Conservation (phyloP, 2,329 filamentous ascomycete genomes). For the Sclerotinia borealis region DNA sequence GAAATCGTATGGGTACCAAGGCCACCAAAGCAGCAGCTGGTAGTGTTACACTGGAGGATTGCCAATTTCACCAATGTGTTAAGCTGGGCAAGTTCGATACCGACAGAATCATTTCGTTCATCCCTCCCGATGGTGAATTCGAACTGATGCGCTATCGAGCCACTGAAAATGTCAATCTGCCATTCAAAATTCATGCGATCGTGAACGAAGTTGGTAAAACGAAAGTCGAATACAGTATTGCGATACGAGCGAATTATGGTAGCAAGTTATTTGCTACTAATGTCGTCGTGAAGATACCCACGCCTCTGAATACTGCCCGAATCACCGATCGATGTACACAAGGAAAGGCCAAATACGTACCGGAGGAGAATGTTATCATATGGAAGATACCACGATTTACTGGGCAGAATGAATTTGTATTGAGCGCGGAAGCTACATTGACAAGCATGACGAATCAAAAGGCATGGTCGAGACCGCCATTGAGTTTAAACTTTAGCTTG, state of each 20-base stretch:
- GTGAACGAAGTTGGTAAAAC: constrained; percentile 96
- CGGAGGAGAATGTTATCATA: constrained; percentile 93
- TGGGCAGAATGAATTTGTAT: constrained; percentile 92
- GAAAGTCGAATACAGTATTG: constrained; percentile 98
- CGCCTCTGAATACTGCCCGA: constrained; percentile 90
- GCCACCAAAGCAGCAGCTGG: constrained; percentile 93
- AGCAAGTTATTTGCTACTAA: constrained; percentile 96
- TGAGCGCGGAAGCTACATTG: constrained; percentile 87
- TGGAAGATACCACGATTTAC: constrained; percentile 99
- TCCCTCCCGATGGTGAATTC: constrained; percentile 95
- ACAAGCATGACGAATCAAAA: constrained; percentile 98
- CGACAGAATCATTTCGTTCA: constrained; percentile 93
- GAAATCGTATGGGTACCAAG: constrained; percentile 75
- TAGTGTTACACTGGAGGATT: constrained; percentile 93
- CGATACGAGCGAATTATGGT: constrained; percentile 94
- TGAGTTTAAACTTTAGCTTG: constrained; percentile 86
- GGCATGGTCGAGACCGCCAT: constrained; percentile 87
- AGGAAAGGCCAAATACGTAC: constrained; percentile 97
- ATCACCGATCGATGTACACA: constrained; percentile 91
- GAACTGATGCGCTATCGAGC: constrained; percentile 98
- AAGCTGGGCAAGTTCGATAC: constrained; percentile 96
- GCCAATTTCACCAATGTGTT: constrained; percentile 98
- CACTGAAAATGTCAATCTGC: constrained; percentile 96
- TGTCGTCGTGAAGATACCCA: constrained; percentile 88
- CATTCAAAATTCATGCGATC: constrained; percentile 98